Evolutionary conservation across 208 protist species (phyloP).

Genomic region (Acanthamoeba culbertsoni): DNA sequence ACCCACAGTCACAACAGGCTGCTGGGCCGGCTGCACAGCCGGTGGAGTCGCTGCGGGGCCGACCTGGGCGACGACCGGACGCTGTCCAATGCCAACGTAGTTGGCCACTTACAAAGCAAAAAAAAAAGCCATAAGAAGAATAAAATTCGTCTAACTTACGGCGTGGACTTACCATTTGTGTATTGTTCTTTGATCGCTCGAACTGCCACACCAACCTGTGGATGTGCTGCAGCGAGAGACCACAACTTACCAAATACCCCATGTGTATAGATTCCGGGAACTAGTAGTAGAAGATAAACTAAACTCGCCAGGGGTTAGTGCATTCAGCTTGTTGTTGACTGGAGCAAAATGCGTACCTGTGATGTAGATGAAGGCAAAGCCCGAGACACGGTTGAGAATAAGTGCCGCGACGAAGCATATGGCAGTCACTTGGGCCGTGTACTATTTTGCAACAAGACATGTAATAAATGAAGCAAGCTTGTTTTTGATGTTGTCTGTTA

Average conservation of each 20-base stretch:
- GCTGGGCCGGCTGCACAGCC: not conserved
- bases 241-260: not conserved
- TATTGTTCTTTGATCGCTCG: not conserved
- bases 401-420: not conserved
- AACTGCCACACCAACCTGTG: not conserved
- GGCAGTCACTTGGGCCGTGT: not conserved
- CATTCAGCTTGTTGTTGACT: not conserved
- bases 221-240: not conserved
- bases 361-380: not conserved
- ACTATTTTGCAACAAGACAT: not conserved
- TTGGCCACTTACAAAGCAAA: not conserved
- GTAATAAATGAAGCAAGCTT: not conserved
- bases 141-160: not conserved
- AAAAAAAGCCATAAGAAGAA: not conserved
- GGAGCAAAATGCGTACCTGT: not conserved
- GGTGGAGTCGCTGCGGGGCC: not conserved
- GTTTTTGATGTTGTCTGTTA: not conserved
- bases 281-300: not conserved
- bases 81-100: not conserved
- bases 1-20: not conserved
- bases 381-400: not conserved
- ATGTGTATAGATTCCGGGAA: constrained; percentile 3
- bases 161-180: not conserved
- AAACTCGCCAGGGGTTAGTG: not conserved
- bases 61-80: not conserved